Evolutionary conservation across 176 grass and related monocot genomes (phyloP).

Genomic region (Alopecurus myosuroides): DNA sequence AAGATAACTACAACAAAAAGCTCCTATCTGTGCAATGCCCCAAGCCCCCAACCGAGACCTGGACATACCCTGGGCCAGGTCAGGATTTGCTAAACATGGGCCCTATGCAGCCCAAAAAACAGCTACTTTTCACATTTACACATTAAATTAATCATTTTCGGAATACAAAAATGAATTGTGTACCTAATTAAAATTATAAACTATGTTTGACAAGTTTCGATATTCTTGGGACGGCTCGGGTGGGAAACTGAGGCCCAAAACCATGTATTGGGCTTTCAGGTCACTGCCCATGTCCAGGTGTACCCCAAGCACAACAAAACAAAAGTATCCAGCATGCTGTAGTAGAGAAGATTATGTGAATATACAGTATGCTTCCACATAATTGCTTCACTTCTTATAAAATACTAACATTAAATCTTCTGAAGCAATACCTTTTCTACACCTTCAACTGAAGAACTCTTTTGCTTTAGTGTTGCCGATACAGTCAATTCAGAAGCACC

Average conservation of each 20-base stretch:
- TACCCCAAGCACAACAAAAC: background rate
- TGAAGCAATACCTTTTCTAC: conserved; percentile 75
- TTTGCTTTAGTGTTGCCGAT: conserved; percentile 86
- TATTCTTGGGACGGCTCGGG: background rate
- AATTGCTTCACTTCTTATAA: background rate
- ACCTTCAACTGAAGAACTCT: conserved; percentile 92
- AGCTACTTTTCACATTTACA: background rate
- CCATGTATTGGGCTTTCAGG: background rate
- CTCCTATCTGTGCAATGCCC: background rate
- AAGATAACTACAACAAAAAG: background rate
- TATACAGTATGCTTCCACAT: background rate
- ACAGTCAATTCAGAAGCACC: conserved; percentile 95
- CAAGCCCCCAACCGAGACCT: background rate
- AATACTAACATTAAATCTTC: background rate
- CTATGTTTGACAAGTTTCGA: background rate
- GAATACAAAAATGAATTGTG: background rate
- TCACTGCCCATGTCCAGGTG: background rate
- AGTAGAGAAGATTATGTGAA: background rate
- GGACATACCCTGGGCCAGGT: background rate
- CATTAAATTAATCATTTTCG: background rate
- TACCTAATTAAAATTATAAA: background rate
- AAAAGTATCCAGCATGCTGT: background rate
- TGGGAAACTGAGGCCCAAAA: background rate
- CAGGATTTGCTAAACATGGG: background rate
- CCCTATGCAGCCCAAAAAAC: background rate